Conservation (phyloP, 139 green algal genomes). For the Chlorella vulgaris region DNA sequence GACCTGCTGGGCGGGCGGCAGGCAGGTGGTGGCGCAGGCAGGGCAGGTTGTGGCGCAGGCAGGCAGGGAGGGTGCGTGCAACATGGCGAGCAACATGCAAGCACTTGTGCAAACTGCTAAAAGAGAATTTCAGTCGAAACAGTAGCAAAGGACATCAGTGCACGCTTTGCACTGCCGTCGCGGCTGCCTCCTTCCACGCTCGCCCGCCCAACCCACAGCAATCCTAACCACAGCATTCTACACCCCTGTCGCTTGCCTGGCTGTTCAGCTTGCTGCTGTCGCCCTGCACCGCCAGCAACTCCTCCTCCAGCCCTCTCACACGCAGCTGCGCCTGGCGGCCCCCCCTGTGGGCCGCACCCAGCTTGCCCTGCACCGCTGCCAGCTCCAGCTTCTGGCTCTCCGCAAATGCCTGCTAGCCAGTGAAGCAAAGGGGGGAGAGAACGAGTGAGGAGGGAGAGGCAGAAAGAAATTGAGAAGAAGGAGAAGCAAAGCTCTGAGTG, state of each 20-base stretch:
- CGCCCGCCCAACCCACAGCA: not conserved
- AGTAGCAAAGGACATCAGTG: too few species aligned
- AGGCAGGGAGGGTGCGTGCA: not conserved
- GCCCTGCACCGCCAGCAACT: slow-evolving; percentile 27
- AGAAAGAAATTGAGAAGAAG: not conserved
- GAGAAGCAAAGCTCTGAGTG: too few species aligned
- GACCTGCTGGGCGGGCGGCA: not conserved
- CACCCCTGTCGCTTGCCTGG: not conserved
- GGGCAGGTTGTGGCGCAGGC: not conserved
- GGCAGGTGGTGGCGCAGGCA: not conserved
- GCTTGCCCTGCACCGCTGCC: not conserved
- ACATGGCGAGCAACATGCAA: too few species aligned
- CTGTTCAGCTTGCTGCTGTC: slow-evolving; percentile 31
- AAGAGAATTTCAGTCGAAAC: too few species aligned
- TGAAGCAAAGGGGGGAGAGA: not conserved
- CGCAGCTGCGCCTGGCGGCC: not conserved
- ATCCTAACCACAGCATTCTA: not conserved
- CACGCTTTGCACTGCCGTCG: too few species aligned
- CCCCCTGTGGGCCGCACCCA: not conserved
- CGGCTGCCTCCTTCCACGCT: too few species aligned
- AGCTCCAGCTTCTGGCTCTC: slow-evolving; percentile 25
- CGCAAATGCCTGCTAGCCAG: slow-evolving; percentile 13
- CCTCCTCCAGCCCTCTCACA: slow-evolving; percentile 24
- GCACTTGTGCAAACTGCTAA: too few species aligned
- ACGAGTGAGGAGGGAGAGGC: not conserved